phyloP scores from a whole-genome alignment of 2,329 filamentous ascomycete species.

The Talaromyces sp. region DNA sequence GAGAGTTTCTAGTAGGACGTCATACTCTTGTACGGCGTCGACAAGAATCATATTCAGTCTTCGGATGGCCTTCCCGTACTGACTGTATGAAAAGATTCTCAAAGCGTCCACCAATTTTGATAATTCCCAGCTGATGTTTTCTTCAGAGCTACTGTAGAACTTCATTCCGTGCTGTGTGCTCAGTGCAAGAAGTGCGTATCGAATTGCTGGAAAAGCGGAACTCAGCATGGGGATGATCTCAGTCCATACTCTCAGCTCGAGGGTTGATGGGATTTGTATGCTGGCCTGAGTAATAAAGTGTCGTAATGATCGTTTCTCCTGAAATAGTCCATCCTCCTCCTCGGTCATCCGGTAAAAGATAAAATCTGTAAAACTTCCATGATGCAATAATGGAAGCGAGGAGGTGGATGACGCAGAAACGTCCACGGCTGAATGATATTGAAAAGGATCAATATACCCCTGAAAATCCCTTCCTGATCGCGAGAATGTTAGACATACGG shows the following conservation, averaged over 20 bases:
- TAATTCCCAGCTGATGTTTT: neutral
- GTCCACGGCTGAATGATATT: neutral
- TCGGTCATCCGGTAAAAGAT: neutral
- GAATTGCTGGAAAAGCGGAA: slow-evolving; percentile 1
- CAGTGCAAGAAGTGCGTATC: slow-evolving; percentile 2
- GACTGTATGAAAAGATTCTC: neutral
- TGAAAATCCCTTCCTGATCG: neutral
- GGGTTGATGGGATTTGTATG: neutral
- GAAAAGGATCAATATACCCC: slow-evolving; percentile 4
- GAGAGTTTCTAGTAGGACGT: slow-evolving; percentile 1
- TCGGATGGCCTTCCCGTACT: slow-evolving; percentile 4
- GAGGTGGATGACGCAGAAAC: neutral
- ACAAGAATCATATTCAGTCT: slow-evolving; percentile 7
- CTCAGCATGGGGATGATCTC: slow-evolving; percentile 4
- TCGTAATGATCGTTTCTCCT: neutral
- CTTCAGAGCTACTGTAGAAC: neutral
- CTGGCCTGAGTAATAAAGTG: neutral
- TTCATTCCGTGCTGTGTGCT: neutral
- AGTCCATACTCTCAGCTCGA: neutral
- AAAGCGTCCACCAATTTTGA: neutral
- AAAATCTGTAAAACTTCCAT: neutral
- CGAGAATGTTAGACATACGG: slow-evolving; percentile 5
- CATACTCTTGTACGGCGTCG: slow-evolving; percentile 2
- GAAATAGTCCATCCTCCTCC: neutral
- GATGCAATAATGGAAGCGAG: neutral